Base-by-base conservation (phyloP, 1,284 basidiomycete species). In the Trichosporon sp. region DNA sequence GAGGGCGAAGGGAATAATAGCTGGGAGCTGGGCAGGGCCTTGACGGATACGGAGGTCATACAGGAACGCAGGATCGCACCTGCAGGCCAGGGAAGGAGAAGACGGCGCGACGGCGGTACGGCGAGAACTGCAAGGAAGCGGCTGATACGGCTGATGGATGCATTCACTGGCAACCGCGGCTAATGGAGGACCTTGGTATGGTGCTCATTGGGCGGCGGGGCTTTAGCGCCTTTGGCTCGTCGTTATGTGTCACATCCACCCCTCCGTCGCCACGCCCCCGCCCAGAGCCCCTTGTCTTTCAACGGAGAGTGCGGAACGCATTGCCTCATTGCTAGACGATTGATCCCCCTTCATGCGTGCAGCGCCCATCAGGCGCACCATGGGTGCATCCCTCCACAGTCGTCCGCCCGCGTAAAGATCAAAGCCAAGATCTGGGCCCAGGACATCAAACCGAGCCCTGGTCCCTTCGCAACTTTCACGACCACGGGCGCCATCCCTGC, bases 161-260 rank as follows among this genome's bases (percentile, higher is more conserved):
- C 59, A 37, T 63, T 63, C 19, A 19, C 59, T 61, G 59, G 59
- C 37, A 61, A 61, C 59, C 59, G 59, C 59, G 59, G 59, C 59
- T 61, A 61, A 61, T 61, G 59, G 59, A 61, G 31, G 5, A 61
- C 5, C 31, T 8, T 59, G 26, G 14, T 2, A 8, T 32, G 31
- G 59, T 61, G 59, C 59, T 61, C 14, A 61, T 61, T 61, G 59
- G 59, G 59, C 59, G 14, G 59, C 35, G 35, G 35, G 35, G 32
- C 59, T n/a, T 61, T 61, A 61, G 59, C 32, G 59, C 31, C 31
- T 35, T 54, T 37, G 59, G 14, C 59, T 35, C 32, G 32, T 54
- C 48, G 48, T 21, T 21, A 26, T 54, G 48, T 54, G 59, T 61
- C 59, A 61, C 59, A 61, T 32, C 31, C 31, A n/a, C 59, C 31